Conservation (phyloP, 495 filamentous ascomycete genomes). For the Cercophora scortea region DNA sequence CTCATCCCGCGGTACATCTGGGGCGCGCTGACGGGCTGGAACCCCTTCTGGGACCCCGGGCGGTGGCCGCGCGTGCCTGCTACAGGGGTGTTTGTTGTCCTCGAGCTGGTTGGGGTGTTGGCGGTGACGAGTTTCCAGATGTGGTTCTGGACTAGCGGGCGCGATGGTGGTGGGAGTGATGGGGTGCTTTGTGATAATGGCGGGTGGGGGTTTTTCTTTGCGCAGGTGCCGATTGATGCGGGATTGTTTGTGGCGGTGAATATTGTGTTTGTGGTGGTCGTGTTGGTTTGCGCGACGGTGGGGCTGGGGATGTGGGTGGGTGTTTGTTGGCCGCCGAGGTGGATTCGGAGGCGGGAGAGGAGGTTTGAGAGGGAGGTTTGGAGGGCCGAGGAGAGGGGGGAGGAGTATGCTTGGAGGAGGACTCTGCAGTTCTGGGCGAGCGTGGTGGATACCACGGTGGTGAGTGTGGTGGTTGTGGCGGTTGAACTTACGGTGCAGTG, state of each 20-base stretch:
- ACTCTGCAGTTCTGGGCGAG: conserved; percentile 4
- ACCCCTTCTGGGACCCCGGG: conserved; percentile 5
- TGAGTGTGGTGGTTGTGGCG: conserved; percentile 17
- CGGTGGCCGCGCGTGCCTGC: conserved; percentile 5
- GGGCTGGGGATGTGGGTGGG: neutral
- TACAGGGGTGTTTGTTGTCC: neutral
- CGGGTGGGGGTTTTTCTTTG: conserved; percentile 11
- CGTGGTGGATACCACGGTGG: conserved; percentile 12
- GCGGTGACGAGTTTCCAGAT: neutral
- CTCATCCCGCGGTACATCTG: neutral
- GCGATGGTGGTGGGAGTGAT: neutral
- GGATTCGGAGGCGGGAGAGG: conserved; percentile 1
- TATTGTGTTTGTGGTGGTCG: conserved; percentile 5
- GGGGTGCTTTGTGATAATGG: neutral
- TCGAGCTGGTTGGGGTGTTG: neutral
- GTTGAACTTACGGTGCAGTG: conserved; percentile 27
- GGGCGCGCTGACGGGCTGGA: neutral
- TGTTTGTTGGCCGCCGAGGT: neutral
- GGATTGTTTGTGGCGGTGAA: conserved; percentile 13
- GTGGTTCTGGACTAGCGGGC: conserved; percentile 4
- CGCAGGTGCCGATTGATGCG: conserved; percentile 4
- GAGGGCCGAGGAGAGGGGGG: neutral
- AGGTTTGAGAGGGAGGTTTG: conserved; percentile 1
- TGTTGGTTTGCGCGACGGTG: neutral
- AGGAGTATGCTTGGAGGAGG: conserved; percentile 4